phyloP scores from a whole-genome alignment of 2,329 filamentous ascomycete species.

The Keithomyces neogunnii region DNA sequence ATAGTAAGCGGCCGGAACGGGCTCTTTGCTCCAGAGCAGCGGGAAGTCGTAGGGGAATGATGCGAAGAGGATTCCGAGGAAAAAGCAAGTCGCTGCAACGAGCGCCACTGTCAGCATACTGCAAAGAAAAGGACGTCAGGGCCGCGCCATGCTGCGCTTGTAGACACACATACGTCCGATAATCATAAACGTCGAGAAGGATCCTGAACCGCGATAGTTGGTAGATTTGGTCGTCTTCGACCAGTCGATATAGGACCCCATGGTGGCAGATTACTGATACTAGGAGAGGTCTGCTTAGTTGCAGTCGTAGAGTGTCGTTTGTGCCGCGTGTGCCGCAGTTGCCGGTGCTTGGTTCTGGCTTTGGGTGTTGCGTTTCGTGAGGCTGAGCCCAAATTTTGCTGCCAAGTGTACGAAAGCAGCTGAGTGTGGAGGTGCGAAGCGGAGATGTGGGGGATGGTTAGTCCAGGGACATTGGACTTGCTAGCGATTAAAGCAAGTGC shows the following conservation, averaged over 20 bases:
- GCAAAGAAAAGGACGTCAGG: constrained; percentile 4
- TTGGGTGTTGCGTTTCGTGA: no score
- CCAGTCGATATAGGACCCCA: constrained; percentile 39
- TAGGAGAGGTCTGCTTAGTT: not conserved
- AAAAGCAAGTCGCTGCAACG: constrained; percentile 75
- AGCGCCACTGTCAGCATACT: not conserved
- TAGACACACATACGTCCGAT: constrained; percentile 65
- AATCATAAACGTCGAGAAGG: constrained; percentile 95
- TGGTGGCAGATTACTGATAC: constrained; percentile 10
- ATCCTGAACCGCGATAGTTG: constrained; percentile 52
- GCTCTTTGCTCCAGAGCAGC: constrained; percentile 68
- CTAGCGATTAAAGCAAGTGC: no score
- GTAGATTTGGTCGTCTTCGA: constrained; percentile 49
- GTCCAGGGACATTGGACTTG: no score
- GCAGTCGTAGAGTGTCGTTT: not conserved
- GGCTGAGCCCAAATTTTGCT: not conserved
- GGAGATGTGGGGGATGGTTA: no score
- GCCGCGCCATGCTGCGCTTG: constrained; percentile 3
- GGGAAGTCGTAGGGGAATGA: constrained; percentile 94
- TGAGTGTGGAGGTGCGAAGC: not conserved
- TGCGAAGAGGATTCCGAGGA: constrained; percentile 95
- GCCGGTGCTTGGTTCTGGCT: not conserved
- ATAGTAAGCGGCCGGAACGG: constrained; percentile 61
- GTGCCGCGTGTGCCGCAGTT: constrained; percentile 7
- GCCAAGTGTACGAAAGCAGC: not conserved